Base-by-base conservation (phyloP, 768 basidiomycete genomes). In the Calocera viscosa region DNA sequence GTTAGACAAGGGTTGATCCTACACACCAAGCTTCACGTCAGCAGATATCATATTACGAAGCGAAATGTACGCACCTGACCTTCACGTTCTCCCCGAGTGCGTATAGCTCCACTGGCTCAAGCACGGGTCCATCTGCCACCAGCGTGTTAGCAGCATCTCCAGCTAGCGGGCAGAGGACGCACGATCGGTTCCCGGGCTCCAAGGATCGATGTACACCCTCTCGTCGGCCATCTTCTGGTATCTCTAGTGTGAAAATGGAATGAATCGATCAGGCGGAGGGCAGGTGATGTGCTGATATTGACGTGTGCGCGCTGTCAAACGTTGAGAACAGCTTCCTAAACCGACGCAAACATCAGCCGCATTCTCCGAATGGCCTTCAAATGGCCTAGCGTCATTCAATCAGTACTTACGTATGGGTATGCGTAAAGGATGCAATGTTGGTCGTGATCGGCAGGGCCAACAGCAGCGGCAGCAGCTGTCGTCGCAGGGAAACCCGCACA, bases 141-240 rank as follows among this genome's bases (percentile, higher is more conserved):
- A 14, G 14, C 14, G 35, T 26, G 26, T 60, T 60, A 26, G 24
- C 53, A 32, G 10, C 8, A 30, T 2, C 43, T 24, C 24, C 43
- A 47, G 3, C 16, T 11, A 60, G 30, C 26, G 16, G 8, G 30
- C 5, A 5, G 30, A 10, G 14, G 7, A 60, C 53, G 53, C 53
- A 60, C 53, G 53, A 32, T 60, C 53, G 30, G 53, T 60, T 2
- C 53, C 53, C 53, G 53, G 53, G 53, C 53, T 60, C 53, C 53
- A 60, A 60, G 53, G 53, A 32, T 60, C 53, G 19, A 60, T 60
- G 53, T 60, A 60, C 53, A 60, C 53, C 30, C 53, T 60, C 30
- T 60, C 53, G 19, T 60, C 53, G 19, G 53, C 24, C 53, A 60
- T 60, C 30, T 26, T 60, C 5, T 16, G 53, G 14, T 60, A 5